These are phyloP conservation scores for Vitis cinerea DNA, from an alignment of 164 flowering plant species.

Conservation along the genomic window DNA sequence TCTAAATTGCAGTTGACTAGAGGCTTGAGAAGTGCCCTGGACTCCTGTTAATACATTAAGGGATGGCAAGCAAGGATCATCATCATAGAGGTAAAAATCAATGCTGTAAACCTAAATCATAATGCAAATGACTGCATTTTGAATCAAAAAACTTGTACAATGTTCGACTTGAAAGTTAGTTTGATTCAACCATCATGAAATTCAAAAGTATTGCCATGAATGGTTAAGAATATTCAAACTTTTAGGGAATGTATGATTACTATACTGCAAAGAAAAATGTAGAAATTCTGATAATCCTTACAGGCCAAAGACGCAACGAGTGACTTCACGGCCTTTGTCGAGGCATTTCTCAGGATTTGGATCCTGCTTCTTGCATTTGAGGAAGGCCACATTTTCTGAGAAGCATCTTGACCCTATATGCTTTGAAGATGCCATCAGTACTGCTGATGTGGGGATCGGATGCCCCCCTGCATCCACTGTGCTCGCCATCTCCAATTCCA, in stretches of 20 bases:
- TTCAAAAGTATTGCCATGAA: too few species aligned
- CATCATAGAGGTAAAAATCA: too few species aligned
- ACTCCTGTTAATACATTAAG: too few species aligned
- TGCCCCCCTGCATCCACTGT: constrained; percentile 61
- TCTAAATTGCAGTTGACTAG: too few species aligned
- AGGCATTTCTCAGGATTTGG: constrained; percentile 96
- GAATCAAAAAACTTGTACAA: too few species aligned
- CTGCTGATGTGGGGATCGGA: constrained; percentile 83
- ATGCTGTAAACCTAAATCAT: too few species aligned
- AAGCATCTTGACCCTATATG: constrained; percentile 69
- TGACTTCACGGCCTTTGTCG: constrained; percentile 79
- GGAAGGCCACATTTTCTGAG: constrained; percentile 62
- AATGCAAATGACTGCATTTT: too few species aligned
- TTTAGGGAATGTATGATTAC: not conserved
- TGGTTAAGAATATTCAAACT: not conserved
- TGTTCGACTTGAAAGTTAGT: too few species aligned
- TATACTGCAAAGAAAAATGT: not conserved
- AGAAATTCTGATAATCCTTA: constrained; percentile 25
- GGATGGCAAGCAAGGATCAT: too few species aligned
- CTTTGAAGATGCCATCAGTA: constrained; percentile 76
- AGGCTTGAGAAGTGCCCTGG: too few species aligned
- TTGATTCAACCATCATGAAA: too few species aligned
- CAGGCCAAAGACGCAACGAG: constrained; percentile 78
- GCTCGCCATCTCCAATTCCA: constrained; percentile 43
- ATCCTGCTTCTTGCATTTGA: constrained; percentile 91